phyloP scores from a whole-genome alignment of 2,329 filamentous ascomycete species.

The Hortaea werneckii region DNA sequence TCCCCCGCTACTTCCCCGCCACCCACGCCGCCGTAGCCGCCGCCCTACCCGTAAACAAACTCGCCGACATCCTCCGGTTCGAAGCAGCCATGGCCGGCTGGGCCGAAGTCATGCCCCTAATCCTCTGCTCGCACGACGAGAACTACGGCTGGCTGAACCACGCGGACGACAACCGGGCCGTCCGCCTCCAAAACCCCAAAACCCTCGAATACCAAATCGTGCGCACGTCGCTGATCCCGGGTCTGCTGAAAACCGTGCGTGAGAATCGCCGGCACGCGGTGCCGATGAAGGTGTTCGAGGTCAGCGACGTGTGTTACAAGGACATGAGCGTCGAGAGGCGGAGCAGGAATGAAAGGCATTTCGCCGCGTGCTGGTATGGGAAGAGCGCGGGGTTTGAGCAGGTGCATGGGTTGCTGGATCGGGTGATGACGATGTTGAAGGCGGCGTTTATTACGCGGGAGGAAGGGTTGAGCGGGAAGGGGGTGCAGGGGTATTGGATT shows the following conservation, averaged over 20 bases:
- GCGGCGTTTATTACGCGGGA: conserved; percentile 69
- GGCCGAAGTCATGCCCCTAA: conserved; percentile 91
- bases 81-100: conserved; percentile 92
- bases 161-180: conserved; percentile 71
- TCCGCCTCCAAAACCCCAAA: conserved; percentile 85
- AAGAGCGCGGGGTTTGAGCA: conserved; percentile 92
- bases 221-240: conserved; percentile 73
- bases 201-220: conserved; percentile 89
- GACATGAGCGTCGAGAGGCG: conserved; percentile 72
- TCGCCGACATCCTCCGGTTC: conserved; percentile 77
- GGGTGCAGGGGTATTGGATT: conserved; percentile 67
- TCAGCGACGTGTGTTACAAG: conserved; percentile 85
- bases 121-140: conserved; percentile 94
- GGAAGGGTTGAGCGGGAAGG: conserved; percentile 50
- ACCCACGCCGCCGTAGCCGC: conserved; percentile 79
- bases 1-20: conserved; percentile 77
- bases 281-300: conserved; percentile 88
- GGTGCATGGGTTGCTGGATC: conserved; percentile 87
- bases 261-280: conserved; percentile 86
- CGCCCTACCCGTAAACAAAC: conserved; percentile 85
- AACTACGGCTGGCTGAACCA: conserved; percentile 95
- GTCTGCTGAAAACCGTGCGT: conserved; percentile 82
- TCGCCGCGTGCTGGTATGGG: conserved; percentile 90
- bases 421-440: conserved; percentile 84
- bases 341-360: conserved; percentile 86